phyloP scores from a whole-genome alignment of 1,139 yeast species.

The Debaryomycetaceae sp. region DNA sequence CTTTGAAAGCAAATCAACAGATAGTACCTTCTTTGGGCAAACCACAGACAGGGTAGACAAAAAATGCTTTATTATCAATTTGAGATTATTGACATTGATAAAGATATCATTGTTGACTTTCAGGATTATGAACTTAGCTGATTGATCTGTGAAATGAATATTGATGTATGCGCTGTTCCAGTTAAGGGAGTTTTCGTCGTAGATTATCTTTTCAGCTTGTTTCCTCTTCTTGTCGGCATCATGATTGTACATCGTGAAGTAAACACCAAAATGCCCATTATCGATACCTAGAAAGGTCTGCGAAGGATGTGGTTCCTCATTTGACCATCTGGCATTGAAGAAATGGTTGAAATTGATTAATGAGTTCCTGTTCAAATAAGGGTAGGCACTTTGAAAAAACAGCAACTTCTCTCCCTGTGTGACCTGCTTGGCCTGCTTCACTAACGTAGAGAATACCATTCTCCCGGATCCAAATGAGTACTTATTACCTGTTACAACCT shows the following conservation, averaged over 20 bases:
- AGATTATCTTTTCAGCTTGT: constrained; percentile 1
- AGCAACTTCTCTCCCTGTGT: constrained; percentile 22
- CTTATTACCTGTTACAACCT: too few species aligned
- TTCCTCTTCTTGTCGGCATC: constrained; percentile 24
- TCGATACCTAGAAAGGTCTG: constrained; percentile 28
- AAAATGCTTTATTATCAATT: constrained; percentile 15
- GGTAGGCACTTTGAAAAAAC: constrained; percentile 41
- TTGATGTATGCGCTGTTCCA: constrained; percentile 5
- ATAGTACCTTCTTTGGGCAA: constrained; percentile 5
- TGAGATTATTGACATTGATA: constrained; percentile 21
- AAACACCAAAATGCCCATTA: constrained; percentile 44
- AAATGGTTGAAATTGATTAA: constrained; percentile 18
- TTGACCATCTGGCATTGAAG: constrained; percentile 21
- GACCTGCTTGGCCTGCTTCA: constrained; percentile 18
- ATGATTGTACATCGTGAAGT: constrained; percentile 40
- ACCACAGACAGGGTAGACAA: constrained; percentile 16
- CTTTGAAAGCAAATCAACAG: not conserved
- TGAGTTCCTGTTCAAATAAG: constrained; percentile 27
- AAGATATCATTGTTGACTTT: constrained; percentile 27
- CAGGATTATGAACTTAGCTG: constrained; percentile 26
- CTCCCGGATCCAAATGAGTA: not conserved
- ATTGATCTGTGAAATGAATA: constrained; percentile 4
- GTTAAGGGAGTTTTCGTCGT: not conserved
- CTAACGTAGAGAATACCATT: constrained; percentile 25
- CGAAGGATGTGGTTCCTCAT: constrained; percentile 33